Conservation (phyloP, 805 yeast genomes). For the Kuraishia molischiana region DNA sequence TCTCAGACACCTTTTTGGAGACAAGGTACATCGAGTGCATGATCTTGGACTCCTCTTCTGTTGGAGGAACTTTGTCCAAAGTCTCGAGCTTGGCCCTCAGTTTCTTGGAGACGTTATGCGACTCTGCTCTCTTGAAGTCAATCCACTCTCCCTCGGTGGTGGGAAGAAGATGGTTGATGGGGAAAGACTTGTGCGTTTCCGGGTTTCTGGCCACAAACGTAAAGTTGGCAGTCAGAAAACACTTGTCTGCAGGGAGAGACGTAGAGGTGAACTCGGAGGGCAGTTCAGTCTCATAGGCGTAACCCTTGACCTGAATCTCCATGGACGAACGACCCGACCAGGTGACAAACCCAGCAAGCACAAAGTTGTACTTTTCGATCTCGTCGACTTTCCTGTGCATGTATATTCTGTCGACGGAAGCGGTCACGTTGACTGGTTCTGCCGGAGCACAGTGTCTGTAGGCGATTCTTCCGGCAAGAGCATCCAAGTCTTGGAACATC, state of each 20-base stretch:
- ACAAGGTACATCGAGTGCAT: slow-evolving; percentile 72
- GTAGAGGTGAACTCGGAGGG: slow-evolving; percentile 46
- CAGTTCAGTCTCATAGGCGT: slow-evolving; percentile 50
- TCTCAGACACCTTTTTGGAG: slow-evolving; percentile 21
- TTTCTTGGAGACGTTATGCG: slow-evolving; percentile 81
- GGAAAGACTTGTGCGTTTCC: slow-evolving; percentile 79
- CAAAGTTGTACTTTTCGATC: slow-evolving; percentile 62
- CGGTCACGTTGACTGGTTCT: slow-evolving; percentile 91
- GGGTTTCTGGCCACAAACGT: slow-evolving; percentile 96
- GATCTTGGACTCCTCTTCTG: slow-evolving; percentile 63
- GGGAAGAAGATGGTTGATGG: slow-evolving; percentile 76
- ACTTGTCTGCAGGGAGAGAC: slow-evolving; percentile 52
- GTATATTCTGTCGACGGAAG: slow-evolving; percentile 86
- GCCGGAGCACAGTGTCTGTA: slow-evolving; percentile 92
- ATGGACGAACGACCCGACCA: slow-evolving; percentile 94
- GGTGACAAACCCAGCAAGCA: slow-evolving; percentile 83
- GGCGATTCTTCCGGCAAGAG: slow-evolving; percentile 89
- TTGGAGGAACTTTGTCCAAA: slow-evolving; percentile 58
- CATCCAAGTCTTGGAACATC: slow-evolving; percentile 88
- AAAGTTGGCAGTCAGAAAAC: slow-evolving; percentile 82
- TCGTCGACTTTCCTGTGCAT: slow-evolving; percentile 80
- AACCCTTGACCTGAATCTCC: slow-evolving; percentile 90
- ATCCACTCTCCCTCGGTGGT: slow-evolving; percentile 67
- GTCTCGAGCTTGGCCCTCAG: slow-evolving; percentile 58
- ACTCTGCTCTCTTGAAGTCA: slow-evolving; percentile 82